Evolutionary conservation across 208 protist species (phyloP), one percentile per base, ranked within the genome.

Genomic region (Acanthamoeba triangularis): DNA sequence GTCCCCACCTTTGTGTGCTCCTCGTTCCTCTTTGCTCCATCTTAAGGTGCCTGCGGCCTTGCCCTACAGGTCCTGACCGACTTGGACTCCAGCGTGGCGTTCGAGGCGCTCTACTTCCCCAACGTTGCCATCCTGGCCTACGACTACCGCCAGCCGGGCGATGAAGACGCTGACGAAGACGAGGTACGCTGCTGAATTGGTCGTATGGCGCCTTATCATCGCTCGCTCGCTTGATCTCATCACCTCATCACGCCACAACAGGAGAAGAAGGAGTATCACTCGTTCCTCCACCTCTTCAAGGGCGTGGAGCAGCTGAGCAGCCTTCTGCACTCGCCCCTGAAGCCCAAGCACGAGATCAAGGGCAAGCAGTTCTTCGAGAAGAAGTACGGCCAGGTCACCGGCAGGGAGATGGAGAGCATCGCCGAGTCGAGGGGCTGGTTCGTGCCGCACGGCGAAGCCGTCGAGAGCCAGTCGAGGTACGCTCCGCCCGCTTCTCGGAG

Each of bases 291-390:
- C 44, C 90, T 94, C 44, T 94, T 94, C 69, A 65, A 76, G 47
- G 30, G 47, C 23, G 47, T 82, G 14, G 90, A 94, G 2, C 67
- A 94, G 69, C 59, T 94, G 30, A 84, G 80, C 52, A 59, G 44
- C 35, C 90, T 94, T 1, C 69, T 94, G 14, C 90, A 94, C 67
- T 59, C 69, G n/a, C 28, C 20, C 33, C 59, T 65, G 10, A 82
- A 59, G 33, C 30, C 49, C 30, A 94, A 35, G 44, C 41, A 54
- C n/a, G 90, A 94, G 35, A 30, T 30, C 18, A 80, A 20, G 33
- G 90, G 90, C 25, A 94, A 82, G 54, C 61, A 95, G 52, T 95
- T 95, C 54, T 95, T 95, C n/a, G 92, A 63, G n/a, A 95, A 72
- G 35, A 65, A 72, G 47, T 95, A 95, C 41, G 92, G 92, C 10